Conservation (phyloP, 129 eudicot species). For the Scalesia atractyloides region DNA sequence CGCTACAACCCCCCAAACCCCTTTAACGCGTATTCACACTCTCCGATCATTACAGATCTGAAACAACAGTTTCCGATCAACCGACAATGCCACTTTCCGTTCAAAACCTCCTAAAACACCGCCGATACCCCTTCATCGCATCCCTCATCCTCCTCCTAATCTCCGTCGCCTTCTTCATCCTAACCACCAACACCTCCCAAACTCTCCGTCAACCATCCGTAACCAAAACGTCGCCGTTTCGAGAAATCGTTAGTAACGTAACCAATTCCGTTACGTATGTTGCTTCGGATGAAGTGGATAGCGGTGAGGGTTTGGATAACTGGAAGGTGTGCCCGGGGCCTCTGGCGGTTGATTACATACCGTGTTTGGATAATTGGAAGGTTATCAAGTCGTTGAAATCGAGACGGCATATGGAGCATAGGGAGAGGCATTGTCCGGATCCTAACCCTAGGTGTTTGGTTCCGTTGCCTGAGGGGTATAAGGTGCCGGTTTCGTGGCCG, state of each 20-base stretch:
- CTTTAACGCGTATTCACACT: conserved; percentile 1
- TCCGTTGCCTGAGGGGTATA: conserved; percentile 81
- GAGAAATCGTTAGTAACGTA: background rate
- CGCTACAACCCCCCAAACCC: conserved; percentile 28
- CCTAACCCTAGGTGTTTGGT: conserved; percentile 61
- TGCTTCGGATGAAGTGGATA: background rate
- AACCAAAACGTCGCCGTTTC: background rate
- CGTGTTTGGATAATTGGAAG: conserved; percentile 77
- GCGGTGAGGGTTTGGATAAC: conserved; percentile 29
- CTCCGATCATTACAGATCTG: conserved; percentile 11
- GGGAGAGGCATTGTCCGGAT: conserved; percentile 87
- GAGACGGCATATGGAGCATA: conserved; percentile 82
- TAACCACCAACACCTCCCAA: conserved; percentile 47
- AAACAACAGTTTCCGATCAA: conserved; percentile 13
- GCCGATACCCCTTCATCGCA: conserved; percentile 68
- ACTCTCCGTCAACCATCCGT: conserved; percentile 25
- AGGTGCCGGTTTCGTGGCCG: conserved; percentile 87
- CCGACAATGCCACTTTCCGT: conserved; percentile 53
- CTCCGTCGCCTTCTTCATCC: conserved; percentile 48
- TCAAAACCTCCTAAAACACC: conserved; percentile 43
- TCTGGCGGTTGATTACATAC: conserved; percentile 72
- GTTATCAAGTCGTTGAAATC: conserved; percentile 75
- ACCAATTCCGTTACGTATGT: conserved; percentile 10
- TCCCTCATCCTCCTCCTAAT: conserved; percentile 64
- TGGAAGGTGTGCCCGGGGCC: conserved; percentile 61